Evolutionary conservation across 2,329 filamentous ascomycete genomes (phyloP).

Genomic region (Hymenoscyphus repandus): DNA sequence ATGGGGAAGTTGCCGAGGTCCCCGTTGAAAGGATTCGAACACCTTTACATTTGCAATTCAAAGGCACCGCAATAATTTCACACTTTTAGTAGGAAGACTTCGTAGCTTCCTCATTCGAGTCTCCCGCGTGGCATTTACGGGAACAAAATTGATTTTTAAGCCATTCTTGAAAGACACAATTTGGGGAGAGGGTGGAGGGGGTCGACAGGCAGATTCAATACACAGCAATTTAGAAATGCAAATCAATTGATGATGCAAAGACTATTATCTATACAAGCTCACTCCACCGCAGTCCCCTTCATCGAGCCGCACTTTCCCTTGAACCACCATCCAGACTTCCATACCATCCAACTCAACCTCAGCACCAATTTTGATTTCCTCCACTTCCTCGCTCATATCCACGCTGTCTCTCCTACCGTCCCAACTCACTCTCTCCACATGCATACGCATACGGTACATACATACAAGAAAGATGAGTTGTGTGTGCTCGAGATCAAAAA

Average conservation of each 20-base stretch:
- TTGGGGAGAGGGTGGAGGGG: no score
- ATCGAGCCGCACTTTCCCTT: no score
- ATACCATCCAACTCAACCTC: neutral
- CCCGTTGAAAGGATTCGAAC: no score
- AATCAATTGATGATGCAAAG: conserved; percentile 14
- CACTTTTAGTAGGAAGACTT: no score
- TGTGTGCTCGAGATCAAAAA: neutral
- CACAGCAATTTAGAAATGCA: neutral
- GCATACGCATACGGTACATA: neutral
- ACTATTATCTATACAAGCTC: conserved; percentile 20
- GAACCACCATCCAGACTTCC: neutral
- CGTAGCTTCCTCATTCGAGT: no score
- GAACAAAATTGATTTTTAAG: no score
- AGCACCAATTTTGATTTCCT: neutral
- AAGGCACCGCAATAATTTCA: no score
- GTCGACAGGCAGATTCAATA: no score
- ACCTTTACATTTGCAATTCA: neutral
- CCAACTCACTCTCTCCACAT: conserved; percentile 1
- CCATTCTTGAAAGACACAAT: no score
- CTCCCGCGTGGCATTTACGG: no score
- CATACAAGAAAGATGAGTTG: no score
- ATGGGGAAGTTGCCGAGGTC: no score
- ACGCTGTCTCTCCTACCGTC: conserved; percentile 2
- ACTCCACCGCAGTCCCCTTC: neutral
- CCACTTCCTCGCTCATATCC: conserved; percentile 1